Conservation (phyloP, 768 basidiomycete species). For the Pisolithus orientalis region DNA sequence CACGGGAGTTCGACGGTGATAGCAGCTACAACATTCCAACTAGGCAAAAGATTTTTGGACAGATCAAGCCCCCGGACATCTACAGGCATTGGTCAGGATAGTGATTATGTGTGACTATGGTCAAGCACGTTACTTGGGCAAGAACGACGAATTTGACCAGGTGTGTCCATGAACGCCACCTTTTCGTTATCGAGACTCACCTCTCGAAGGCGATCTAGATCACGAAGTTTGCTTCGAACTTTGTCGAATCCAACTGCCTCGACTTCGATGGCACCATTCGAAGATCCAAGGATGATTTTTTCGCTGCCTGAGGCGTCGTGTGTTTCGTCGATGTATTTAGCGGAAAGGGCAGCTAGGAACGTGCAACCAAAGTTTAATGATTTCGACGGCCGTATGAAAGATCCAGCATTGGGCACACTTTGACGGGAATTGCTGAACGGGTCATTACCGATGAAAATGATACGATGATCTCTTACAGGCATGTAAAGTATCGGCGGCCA, state of each 20-base stretch:
- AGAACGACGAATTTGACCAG: conserved; percentile 45
- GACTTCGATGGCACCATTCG: conserved; percentile 75
- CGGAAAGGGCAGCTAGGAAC: conserved; percentile 66
- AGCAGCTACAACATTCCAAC: conserved; percentile 61
- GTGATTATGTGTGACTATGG: conserved; percentile 4
- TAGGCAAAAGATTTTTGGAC: conserved; percentile 64
- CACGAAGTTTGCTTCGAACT: conserved; percentile 62
- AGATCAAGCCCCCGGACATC: conserved; percentile 79
- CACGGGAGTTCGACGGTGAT: conserved; percentile 57
- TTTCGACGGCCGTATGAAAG: conserved; percentile 73
- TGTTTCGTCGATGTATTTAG: conserved; percentile 70
- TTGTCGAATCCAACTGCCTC: conserved; percentile 82
- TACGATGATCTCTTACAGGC: conserved; percentile 43
- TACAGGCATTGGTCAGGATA: conserved; percentile 26
- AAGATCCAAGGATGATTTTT: conserved; percentile 71
- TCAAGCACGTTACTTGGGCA: conserved; percentile 58
- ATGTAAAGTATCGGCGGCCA: conserved; percentile 70
- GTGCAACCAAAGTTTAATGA: conserved; percentile 52
- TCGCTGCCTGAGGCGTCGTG: conserved; percentile 51
- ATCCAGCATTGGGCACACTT: conserved; percentile 62
- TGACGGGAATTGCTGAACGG: conserved; percentile 7
- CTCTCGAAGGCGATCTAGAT: conserved; percentile 63
- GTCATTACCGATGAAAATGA: conserved; percentile 8
- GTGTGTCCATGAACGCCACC: conserved; percentile 47
- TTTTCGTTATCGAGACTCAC: conserved; percentile 70